These are phyloP conservation scores for Backusella liffmaniae DNA, from an alignment of 192 early-diverging fungal species.

Conservation along the genomic window DNA sequence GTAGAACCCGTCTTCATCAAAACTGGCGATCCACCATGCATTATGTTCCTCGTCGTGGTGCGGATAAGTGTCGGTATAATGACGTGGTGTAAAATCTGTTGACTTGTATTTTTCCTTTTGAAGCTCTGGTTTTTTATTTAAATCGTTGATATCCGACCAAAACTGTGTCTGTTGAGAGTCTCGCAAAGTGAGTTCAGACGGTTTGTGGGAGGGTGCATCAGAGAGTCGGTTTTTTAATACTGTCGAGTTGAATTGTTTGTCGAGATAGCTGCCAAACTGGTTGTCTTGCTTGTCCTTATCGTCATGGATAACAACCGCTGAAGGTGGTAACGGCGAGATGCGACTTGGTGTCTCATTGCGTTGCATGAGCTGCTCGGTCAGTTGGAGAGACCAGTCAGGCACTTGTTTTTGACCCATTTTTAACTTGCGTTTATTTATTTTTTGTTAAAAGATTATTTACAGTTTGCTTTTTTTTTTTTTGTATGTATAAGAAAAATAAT, in stretches of 20 bases:
- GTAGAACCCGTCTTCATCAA: slow-evolving; percentile 25
- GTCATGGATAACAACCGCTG: not conserved
- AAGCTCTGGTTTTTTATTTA: not conserved
- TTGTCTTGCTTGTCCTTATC: not conserved
- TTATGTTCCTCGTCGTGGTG: not conserved
- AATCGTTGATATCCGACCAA: not conserved
- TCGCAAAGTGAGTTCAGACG: not conserved
- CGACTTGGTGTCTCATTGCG: not conserved
- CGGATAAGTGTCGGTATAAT: not conserved
- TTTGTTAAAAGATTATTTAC: not conserved
- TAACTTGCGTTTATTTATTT: not conserved
- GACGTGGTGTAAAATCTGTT: not conserved
- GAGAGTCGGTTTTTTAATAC: not conserved
- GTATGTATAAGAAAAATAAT: not conserved
- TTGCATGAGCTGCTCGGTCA: slow-evolving; percentile 7
- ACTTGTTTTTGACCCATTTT: not conserved
- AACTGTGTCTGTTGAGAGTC: not conserved
- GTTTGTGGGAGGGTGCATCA: not conserved
- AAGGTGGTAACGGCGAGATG: not conserved
- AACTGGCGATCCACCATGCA: slow-evolving; percentile 14
- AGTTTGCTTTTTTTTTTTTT: not conserved
- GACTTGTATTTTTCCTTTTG: not conserved
- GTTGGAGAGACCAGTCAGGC: slow-evolving; percentile 1
- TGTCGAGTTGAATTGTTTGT: not conserved
- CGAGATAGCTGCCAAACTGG: slow-evolving; percentile 12